Percentiles rank a stretch among this genome's conserved stretches.
Evolutionary conservation across 495 filamentous ascomycete species (phyloP).

Genomic region (Astrothelium macrocarpum): DNA sequence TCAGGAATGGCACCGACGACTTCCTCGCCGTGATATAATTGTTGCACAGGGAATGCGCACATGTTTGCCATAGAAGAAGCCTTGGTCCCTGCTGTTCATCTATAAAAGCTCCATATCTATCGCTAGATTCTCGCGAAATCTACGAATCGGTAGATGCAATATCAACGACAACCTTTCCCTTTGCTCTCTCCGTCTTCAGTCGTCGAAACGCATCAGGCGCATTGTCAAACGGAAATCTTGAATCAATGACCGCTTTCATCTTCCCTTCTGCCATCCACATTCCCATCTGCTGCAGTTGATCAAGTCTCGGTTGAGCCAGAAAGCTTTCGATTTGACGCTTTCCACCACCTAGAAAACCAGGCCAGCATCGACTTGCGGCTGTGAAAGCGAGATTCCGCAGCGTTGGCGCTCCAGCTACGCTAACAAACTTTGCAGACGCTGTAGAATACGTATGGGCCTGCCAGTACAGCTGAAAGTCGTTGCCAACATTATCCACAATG

Average conservation of each 20-base stretch:
- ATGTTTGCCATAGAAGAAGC: not conserved
- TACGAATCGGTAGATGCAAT: slow-evolving; percentile 7
- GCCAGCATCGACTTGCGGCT: slow-evolving; percentile 10
- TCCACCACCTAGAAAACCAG: slow-evolving; percentile 24
- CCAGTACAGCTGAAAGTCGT: slow-evolving; percentile 14
- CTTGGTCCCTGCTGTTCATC: not conserved
- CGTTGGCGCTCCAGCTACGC: slow-evolving; percentile 15
- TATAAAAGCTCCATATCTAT: not conserved
- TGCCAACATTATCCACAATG: slow-evolving; percentile 21
- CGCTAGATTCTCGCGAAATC: not conserved
- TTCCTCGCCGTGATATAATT: too few relatives aligned
- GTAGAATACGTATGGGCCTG: slow-evolving; percentile 17
- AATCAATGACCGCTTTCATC: slow-evolving; percentile 24
- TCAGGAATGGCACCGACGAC: too few relatives aligned
- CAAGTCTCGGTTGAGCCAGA: slow-evolving; percentile 14
- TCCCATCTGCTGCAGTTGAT: slow-evolving; percentile 16
- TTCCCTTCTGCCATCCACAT: slow-evolving; percentile 26
- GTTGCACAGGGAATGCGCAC: not conserved
- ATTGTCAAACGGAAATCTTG: slow-evolving; percentile 18
- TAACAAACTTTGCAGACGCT: slow-evolving; percentile 14
- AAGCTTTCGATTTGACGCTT: slow-evolving; percentile 17
- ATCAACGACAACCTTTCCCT: slow-evolving; percentile 26
- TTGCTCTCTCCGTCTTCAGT: slow-evolving; percentile 24
- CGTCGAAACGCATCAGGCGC: slow-evolving; percentile 18
- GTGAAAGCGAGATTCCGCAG: slow-evolving; percentile 9